Conservation (phyloP, 2,329 filamentous ascomycete genomes). For the Aspergillus sp. region DNA sequence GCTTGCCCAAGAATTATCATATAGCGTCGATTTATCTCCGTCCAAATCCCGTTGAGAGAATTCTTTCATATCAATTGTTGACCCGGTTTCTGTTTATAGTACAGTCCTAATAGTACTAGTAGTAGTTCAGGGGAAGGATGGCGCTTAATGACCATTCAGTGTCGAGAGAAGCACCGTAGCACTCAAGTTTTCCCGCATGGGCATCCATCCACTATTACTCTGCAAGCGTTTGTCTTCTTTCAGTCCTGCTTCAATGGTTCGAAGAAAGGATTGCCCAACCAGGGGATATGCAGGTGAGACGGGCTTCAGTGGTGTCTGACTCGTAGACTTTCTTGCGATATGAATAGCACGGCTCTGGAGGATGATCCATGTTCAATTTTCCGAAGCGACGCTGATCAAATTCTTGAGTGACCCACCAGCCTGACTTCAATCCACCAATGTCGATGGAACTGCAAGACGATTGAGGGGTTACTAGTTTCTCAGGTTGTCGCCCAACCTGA, state of each 20-base stretch:
- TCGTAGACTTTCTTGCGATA: neutral
- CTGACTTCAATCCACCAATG: neutral
- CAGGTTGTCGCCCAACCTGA: too few relatives aligned
- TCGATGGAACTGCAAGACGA: too few relatives aligned
- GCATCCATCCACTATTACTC: too few relatives aligned
- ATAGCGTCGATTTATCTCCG: neutral
- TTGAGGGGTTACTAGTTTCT: too few relatives aligned
- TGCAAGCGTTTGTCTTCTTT: too few relatives aligned
- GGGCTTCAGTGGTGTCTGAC: neutral
- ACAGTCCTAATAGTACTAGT: neutral
- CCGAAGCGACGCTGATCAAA: conserved; percentile 2
- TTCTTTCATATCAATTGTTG: neutral
- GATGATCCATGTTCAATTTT: neutral
- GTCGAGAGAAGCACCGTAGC: neutral
- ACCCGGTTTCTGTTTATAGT: neutral
- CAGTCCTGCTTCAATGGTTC: neutral
- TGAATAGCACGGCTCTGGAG: neutral
- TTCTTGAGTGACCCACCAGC: neutral
- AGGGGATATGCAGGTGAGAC: neutral
- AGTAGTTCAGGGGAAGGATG: neutral
- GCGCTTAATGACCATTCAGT: neutral
- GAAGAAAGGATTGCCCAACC: neutral
- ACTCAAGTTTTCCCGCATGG: neutral
- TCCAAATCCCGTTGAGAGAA: neutral
- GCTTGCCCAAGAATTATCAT: neutral